phyloP scores from a whole-genome alignment of 2,329 filamentous ascomycete species.

The Clarireedia monteithiana region DNA sequence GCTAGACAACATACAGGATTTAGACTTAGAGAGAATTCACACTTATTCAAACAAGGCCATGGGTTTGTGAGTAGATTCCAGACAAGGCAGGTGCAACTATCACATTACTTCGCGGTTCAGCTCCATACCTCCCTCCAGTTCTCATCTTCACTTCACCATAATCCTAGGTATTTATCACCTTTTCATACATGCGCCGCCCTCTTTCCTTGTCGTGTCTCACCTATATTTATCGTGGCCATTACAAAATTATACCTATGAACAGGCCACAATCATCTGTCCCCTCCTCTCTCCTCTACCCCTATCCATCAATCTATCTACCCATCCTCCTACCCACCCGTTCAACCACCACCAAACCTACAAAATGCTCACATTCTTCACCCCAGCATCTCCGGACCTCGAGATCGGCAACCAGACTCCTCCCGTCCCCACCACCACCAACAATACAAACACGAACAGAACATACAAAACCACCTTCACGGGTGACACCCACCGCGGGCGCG shows the following conservation, averaged over 20 bases:
- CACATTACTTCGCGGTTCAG: too few relatives aligned
- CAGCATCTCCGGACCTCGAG: background rate
- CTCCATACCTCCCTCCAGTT: too few relatives aligned
- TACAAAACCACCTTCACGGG: constrained; percentile 1
- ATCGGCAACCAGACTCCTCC: background rate
- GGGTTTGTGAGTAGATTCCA: background rate
- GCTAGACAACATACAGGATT: background rate
- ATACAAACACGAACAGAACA: background rate
- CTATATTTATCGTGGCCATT: too few relatives aligned
- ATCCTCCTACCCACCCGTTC: too few relatives aligned
- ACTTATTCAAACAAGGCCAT: background rate
- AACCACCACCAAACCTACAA: background rate
- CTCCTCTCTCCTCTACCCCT: background rate
- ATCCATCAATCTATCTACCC: too few relatives aligned
- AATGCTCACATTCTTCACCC: background rate
- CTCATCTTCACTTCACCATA: too few relatives aligned
- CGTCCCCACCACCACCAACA: too few relatives aligned
- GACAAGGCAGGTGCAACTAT: background rate
- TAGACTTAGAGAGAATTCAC: constrained; percentile 10
- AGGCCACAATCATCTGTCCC: too few relatives aligned
- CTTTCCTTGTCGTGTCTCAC: too few relatives aligned
- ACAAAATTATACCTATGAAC: too few relatives aligned
- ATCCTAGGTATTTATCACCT: too few relatives aligned
- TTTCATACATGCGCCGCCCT: too few relatives aligned
- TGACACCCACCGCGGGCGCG: background rate